Percentiles rank a stretch among this genome's conserved stretches.
Conservation (phyloP, 306 rosid species). For the Castanea crenata region DNA sequence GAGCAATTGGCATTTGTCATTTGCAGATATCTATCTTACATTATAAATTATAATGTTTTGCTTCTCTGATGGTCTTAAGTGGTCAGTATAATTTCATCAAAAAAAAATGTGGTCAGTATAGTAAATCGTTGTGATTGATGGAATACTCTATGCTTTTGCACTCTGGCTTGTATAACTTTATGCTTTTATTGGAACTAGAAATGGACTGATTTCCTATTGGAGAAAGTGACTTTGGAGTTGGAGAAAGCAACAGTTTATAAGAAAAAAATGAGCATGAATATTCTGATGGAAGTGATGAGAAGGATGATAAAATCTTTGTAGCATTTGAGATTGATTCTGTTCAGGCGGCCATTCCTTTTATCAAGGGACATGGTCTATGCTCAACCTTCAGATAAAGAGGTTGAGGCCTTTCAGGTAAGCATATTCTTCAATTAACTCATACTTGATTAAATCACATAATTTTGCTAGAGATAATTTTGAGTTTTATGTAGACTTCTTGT, state of each 20-base stretch:
- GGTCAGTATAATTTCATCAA: too few species aligned
- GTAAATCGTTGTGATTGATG: background rate
- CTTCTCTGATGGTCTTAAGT: background rate
- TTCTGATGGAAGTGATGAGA: background rate
- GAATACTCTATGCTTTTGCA: background rate
- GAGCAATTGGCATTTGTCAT: too few species aligned
- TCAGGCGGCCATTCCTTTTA: constrained; percentile 23
- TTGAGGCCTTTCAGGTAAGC: constrained; percentile 21
- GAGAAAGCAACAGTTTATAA: background rate
- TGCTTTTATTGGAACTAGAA: background rate
- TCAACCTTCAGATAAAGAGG: background rate
- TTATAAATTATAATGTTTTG: background rate
- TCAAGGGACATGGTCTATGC: constrained; percentile 31
- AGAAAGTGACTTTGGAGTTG: constrained; percentile 24
- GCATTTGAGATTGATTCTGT: constrained; percentile 18
- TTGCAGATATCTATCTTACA: background rate
- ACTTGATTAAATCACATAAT: too few species aligned
- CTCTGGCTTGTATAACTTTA: background rate
- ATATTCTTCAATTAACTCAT: too few species aligned
- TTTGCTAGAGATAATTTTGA: too few species aligned
- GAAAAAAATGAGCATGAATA: background rate
- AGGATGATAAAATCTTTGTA: constrained; percentile 16
- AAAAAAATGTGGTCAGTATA: too few species aligned
- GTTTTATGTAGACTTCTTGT: too few species aligned
- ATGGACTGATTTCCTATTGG: constrained; percentile 10